Conservation (phyloP, 495 filamentous ascomycete genomes). For the Annulohypoxylon bovei region DNA sequence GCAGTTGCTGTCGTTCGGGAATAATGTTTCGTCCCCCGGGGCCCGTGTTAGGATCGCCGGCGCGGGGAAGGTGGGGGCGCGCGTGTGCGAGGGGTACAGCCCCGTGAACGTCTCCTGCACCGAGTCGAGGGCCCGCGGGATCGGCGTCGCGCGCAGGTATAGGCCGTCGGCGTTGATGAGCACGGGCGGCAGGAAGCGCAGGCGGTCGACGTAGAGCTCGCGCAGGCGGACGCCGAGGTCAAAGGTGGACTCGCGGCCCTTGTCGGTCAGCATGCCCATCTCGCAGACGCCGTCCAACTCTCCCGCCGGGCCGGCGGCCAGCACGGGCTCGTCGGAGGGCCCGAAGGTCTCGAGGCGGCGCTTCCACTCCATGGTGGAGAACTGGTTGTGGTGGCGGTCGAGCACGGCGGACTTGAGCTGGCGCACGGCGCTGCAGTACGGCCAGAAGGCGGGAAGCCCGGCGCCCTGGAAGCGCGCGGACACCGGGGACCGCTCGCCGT, state of each 20-base stretch:
- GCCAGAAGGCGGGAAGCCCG: constrained; percentile 87
- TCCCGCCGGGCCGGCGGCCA: constrained; percentile 71
- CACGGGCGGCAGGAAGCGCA: constrained; percentile 80
- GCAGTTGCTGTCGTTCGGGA: constrained; percentile 89
- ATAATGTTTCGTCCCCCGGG: constrained; percentile 86
- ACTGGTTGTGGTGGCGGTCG: constrained; percentile 55
- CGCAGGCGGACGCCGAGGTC: constrained; percentile 81
- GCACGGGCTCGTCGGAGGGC: constrained; percentile 71
- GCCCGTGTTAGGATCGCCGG: constrained; percentile 79
- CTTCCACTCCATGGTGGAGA: constrained; percentile 78
- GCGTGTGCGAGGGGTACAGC: constrained; percentile 80
- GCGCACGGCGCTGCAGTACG: constrained; percentile 83
- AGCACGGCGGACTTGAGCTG: constrained; percentile 77
- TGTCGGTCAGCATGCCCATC: constrained; percentile 88
- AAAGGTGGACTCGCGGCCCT: constrained; percentile 83
- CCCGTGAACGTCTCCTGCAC: constrained; percentile 90
- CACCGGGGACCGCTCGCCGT: constrained; percentile 91
- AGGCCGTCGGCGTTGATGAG: constrained; percentile 72
- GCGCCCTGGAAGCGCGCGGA: constrained; percentile 87
- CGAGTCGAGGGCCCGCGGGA: constrained; percentile 86
- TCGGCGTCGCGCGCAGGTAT: constrained; percentile 85
- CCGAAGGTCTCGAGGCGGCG: constrained; percentile 85
- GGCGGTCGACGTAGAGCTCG: constrained; percentile 86
- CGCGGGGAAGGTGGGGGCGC: constrained; percentile 67
- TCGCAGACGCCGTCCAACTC: constrained; percentile 83